These are phyloP conservation scores for Zangia roseola DNA, from an alignment of 768 basidiomycete species.

Conservation along the genomic window DNA sequence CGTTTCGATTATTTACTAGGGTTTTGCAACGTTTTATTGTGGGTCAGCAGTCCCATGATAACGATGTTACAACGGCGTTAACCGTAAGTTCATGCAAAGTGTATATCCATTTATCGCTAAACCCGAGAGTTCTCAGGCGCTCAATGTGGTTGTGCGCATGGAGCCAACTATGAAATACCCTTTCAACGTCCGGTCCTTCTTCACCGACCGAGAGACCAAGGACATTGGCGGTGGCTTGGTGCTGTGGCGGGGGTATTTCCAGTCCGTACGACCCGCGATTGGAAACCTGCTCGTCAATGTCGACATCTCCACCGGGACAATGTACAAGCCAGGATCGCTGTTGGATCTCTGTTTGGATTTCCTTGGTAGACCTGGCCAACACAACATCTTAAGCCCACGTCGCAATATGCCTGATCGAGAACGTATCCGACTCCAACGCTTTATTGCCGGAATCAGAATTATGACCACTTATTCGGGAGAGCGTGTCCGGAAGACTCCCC, in stretches of 20 bases:
- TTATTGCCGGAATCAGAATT: slow-evolving; percentile 53
- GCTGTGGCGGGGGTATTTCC: slow-evolving; percentile 81
- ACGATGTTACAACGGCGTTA: slow-evolving; percentile 63
- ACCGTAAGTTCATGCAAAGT: slow-evolving; percentile 40
- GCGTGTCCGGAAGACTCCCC: slow-evolving; percentile 42
- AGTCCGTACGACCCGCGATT: slow-evolving; percentile 68
- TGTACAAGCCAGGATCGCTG: slow-evolving; percentile 67
- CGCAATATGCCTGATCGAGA: slow-evolving; percentile 49
- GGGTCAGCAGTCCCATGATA: slow-evolving; percentile 68
- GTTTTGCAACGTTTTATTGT: slow-evolving; percentile 61
- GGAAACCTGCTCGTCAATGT: slow-evolving; percentile 69
- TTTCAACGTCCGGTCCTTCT: slow-evolving; percentile 75
- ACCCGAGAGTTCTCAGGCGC: slow-evolving; percentile 41
- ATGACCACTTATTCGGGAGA: slow-evolving; percentile 40
- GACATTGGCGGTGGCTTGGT: slow-evolving; percentile 62
- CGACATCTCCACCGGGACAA: slow-evolving; percentile 73
- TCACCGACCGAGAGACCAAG: slow-evolving; percentile 52
- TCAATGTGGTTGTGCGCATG: slow-evolving; percentile 77
- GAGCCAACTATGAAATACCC: slow-evolving; percentile 66
- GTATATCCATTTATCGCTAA: neutral
- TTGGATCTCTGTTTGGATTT: slow-evolving; percentile 58
- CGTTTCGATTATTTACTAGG: slow-evolving; percentile 35
- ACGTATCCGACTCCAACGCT: slow-evolving; percentile 51
- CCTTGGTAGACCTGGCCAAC: slow-evolving; percentile 34
- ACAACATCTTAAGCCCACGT: slow-evolving; percentile 39